Evolutionary conservation across 2,329 filamentous ascomycete species (phyloP).

Genomic region (Didymellaceae sp.): DNA sequence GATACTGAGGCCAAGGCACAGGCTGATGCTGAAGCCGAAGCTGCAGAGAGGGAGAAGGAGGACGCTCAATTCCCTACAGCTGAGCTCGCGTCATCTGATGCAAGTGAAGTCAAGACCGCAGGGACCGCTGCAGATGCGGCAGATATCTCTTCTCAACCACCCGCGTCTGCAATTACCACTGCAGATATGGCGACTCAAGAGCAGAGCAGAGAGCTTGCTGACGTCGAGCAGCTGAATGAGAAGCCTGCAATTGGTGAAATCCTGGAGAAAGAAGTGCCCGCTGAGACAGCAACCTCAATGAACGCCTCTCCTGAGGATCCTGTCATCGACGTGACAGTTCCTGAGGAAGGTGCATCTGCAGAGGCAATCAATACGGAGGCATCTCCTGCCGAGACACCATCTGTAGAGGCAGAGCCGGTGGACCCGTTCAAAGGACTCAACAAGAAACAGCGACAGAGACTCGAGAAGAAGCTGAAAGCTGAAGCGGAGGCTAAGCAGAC

Average conservation of each 20-base stretch:
- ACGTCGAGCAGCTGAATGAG: too few species aligned
- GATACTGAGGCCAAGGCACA: slow-evolving; percentile 23
- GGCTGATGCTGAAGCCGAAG: slow-evolving; percentile 31
- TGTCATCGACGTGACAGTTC: neutral
- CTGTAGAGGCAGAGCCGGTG: slow-evolving; percentile 18
- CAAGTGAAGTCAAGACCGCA: too few species aligned
- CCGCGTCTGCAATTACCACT: neutral
- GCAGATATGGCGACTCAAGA: too few species aligned
- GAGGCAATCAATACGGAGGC: neutral
- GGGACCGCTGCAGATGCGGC: neutral
- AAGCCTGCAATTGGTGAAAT: too few species aligned
- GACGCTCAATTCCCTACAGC: neutral
- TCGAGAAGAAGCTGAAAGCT: slow-evolving; percentile 45
- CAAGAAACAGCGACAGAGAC: slow-evolving; percentile 38
- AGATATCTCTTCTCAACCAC: neutral
- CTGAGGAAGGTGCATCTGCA: neutral
- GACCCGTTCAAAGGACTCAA: slow-evolving; percentile 40
- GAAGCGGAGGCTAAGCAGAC: slow-evolving; percentile 10
- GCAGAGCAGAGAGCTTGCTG: too few species aligned
- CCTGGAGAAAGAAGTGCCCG: too few species aligned
- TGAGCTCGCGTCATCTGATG: neutral
- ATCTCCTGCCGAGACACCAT: neutral
- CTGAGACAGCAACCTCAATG: too few species aligned
- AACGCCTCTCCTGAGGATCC: too few species aligned
- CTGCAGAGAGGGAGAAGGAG: slow-evolving; percentile 24